A percentile compares a stretch with the other conserved stretches of the same genome.
phyloP scores from a whole-genome alignment of 805 yeast species.

The Wickerhamiella australiensis region DNA sequence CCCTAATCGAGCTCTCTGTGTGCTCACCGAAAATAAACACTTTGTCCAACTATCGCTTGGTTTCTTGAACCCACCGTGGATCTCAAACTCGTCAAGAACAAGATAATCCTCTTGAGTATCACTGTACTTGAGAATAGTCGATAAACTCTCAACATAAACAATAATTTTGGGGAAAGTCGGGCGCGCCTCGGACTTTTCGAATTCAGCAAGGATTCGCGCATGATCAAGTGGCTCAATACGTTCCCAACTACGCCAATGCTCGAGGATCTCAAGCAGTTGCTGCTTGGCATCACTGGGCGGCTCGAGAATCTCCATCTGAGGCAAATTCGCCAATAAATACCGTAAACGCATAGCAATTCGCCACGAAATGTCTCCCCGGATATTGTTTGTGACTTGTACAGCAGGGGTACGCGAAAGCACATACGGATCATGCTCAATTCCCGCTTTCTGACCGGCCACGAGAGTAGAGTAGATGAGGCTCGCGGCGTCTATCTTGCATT shows the following conservation, averaged over 20 bases:
- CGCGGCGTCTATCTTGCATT: not conserved
- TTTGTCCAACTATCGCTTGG: constrained; percentile 10
- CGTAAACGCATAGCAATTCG: constrained; percentile 66
- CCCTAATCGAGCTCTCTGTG: constrained; percentile 3
- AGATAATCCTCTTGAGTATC: constrained; percentile 27
- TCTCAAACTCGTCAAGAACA: constrained; percentile 26
- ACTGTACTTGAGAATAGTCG: constrained; percentile 23
- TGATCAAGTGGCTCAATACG: constrained; percentile 23
- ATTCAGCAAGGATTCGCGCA: constrained; percentile 21
- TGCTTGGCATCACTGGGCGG: constrained; percentile 40
- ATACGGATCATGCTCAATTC: constrained; percentile 71
- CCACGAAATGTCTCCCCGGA: constrained; percentile 79
- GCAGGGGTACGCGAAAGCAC: constrained; percentile 78
- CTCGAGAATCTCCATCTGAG: constrained; percentile 30
- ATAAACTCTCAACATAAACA: constrained; percentile 25
- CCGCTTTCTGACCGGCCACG: constrained; percentile 37
- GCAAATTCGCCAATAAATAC: constrained; percentile 52
- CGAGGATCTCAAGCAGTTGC: constrained; percentile 47
- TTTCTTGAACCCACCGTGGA: constrained; percentile 11
- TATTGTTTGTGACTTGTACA: constrained; percentile 59
- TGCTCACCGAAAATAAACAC: constrained; percentile 12
- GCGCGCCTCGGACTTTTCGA: not conserved
- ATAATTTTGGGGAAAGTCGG: not conserved
- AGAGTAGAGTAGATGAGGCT: constrained; percentile 4
- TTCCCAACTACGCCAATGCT: constrained; percentile 89